phyloP scores from a whole-genome alignment of 192 early-diverging fungal species.

The Gryganskiella cystojenkinii region DNA sequence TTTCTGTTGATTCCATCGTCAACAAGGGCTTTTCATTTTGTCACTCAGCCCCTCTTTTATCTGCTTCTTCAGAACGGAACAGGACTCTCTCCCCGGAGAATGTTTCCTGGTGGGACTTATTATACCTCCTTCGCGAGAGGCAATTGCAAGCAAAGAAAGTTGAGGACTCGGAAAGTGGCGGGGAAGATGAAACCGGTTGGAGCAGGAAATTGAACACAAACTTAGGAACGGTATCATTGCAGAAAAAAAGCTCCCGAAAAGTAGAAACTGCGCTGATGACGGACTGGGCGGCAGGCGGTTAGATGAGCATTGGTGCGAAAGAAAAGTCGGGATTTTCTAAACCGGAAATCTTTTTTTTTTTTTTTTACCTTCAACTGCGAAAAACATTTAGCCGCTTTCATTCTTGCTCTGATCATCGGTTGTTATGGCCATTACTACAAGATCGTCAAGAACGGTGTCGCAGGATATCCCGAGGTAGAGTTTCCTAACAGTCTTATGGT shows the following conservation, averaged over 20 bases:
- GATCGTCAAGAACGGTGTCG: constrained; percentile 78
- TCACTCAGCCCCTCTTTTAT: too few species aligned
- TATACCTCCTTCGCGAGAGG: too few species aligned
- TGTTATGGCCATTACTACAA: constrained; percentile 79
- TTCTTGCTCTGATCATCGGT: constrained; percentile 68
- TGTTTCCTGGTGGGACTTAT: too few species aligned
- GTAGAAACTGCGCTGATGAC: neutral
- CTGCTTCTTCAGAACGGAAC: too few species aligned
- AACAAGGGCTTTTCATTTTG: too few species aligned
- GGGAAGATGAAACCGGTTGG: neutral
- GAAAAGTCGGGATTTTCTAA: neutral
- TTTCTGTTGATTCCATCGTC: too few species aligned
- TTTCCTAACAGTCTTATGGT: neutral
- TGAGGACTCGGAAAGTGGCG: too few species aligned
- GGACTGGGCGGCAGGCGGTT: neutral
- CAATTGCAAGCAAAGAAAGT: too few species aligned
- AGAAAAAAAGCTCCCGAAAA: neutral
- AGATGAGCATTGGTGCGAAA: neutral
- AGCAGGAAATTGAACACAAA: neutral
- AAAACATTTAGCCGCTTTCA: constrained; percentile 64
- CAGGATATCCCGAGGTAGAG: constrained; percentile 73
- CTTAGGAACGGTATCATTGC: too few species aligned
- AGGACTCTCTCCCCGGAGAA: too few species aligned
- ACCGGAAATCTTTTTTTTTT: neutral
- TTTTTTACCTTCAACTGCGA: neutral